A percentile compares a stretch with the other conserved stretches of the same genome.
Conservation (phyloP, 257 asterid species). For the Orobanche coerulescens region DNA sequence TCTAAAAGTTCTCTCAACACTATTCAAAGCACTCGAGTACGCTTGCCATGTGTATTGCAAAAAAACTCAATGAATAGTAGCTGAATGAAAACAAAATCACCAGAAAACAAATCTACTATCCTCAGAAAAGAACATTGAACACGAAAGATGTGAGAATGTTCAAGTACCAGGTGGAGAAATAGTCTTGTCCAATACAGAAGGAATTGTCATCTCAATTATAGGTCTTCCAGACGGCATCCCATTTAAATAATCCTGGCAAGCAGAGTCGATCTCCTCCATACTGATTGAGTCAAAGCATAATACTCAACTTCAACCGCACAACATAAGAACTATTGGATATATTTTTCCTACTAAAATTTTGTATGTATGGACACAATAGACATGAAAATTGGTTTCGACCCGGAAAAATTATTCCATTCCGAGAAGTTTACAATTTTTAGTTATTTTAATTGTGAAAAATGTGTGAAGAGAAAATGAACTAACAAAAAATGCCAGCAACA, state of each 20-base stretch:
- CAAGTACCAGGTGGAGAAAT: constrained; percentile 76
- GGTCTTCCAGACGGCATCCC: constrained; percentile 84
- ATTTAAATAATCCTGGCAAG: constrained; percentile 65
- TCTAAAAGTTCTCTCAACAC: not conserved
- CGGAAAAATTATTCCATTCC: not conserved
- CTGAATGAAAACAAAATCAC: not conserved
- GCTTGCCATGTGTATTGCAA: not conserved
- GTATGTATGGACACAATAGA: too few relatives aligned
- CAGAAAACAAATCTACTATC: not conserved
- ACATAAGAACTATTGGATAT: constrained; percentile 4
- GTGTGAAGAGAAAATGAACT: not conserved
- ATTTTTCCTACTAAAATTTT: not conserved
- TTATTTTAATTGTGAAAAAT: not conserved
- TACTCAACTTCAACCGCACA: constrained; percentile 16
- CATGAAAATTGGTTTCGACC: not conserved
- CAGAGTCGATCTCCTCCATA: constrained; percentile 73
- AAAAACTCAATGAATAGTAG: not conserved
- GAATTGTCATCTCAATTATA: constrained; percentile 95
- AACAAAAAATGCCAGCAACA: constrained; percentile 2
- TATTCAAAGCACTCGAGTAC: not conserved
- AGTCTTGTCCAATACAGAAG: constrained; percentile 80
- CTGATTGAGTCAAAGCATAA: constrained; percentile 31
- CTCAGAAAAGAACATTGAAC: not conserved
- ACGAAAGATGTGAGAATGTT: constrained; percentile 9
- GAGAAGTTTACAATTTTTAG: not conserved